Evolutionary conservation across 805 yeast species (phyloP).

Genomic region (Yarrowia divulgata): DNA sequence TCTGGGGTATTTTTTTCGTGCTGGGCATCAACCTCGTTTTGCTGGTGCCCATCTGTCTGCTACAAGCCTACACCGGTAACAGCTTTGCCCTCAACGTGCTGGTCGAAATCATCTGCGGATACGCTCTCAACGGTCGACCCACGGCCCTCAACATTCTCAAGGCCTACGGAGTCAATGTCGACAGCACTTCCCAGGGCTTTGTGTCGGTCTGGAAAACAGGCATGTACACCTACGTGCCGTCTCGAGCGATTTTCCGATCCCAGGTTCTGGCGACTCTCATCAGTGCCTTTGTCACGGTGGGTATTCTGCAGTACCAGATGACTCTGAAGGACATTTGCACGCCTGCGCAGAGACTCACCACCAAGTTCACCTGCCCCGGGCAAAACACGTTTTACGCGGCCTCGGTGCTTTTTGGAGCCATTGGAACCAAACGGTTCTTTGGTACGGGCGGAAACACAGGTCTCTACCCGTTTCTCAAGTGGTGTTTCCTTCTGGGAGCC

Average conservation of each 20-base stretch:
- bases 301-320: slow-evolving; percentile 49
- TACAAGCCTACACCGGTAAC: slow-evolving; percentile 65
- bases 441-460: slow-evolving; percentile 37
- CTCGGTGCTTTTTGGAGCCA: slow-evolving; percentile 56
- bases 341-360: slow-evolving; percentile 44
- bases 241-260: slow-evolving; percentile 58
- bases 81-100: slow-evolving; percentile 64
- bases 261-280: slow-evolving; percentile 55
- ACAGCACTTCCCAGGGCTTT: slow-evolving; percentile 64
- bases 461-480: slow-evolving; percentile 44
- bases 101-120: slow-evolving; percentile 70
- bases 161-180: slow-evolving; percentile 67
- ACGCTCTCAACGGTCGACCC: slow-evolving; percentile 69
- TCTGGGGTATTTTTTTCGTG: slow-evolving; percentile 67
- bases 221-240: slow-evolving; percentile 66
- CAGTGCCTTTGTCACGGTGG: slow-evolving; percentile 48
- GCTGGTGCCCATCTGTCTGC: slow-evolving; percentile 63
- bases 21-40: slow-evolving; percentile 61
- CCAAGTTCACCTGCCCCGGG: slow-evolving; percentile 51
- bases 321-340: slow-evolving; percentile 48
- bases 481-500: slow-evolving; percentile 43
- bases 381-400: slow-evolving; percentile 59
- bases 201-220: slow-evolving; percentile 65
- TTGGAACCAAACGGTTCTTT: slow-evolving; percentile 59
- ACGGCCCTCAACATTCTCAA: slow-evolving; percentile 68